These are phyloP conservation scores for Clonostachys chloroleuca DNA, from an alignment of 2,329 filamentous ascomycete species.

Conservation along the genomic window DNA sequence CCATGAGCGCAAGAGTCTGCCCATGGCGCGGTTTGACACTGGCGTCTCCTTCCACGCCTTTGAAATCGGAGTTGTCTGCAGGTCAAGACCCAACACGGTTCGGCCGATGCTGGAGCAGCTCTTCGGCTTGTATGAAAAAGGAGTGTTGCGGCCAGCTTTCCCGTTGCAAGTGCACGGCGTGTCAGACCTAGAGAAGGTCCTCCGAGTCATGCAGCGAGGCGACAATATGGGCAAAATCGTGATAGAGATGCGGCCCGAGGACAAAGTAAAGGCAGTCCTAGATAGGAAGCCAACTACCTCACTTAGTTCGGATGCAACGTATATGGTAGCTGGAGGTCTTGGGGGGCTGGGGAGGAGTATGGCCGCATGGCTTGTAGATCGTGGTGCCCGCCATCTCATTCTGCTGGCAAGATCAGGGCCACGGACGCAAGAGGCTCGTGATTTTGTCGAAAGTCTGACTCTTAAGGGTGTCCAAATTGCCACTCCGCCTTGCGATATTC, in stretches of 20 bases:
- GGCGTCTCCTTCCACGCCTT: slow-evolving; percentile 1
- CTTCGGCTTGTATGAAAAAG: slow-evolving; percentile 1
- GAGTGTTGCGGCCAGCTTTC: slow-evolving; percentile 2
- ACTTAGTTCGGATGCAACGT: slow-evolving; percentile 4
- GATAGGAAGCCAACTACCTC: too few relatives aligned
- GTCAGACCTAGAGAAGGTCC: slow-evolving; percentile 8
- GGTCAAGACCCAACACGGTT: not conserved
- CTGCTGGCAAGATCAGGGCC: slow-evolving; percentile 17
- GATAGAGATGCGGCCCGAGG: slow-evolving; percentile 10
- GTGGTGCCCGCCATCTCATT: slow-evolving; percentile 15
- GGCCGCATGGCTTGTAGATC: slow-evolving; percentile 5
- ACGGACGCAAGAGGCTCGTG: slow-evolving; percentile 6
- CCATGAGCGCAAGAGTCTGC: slow-evolving; percentile 18
- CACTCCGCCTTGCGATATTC: not conserved
- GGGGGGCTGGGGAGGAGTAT: slow-evolving; percentile 10
- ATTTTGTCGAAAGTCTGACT: slow-evolving; percentile 5
- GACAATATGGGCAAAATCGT: slow-evolving; percentile 11
- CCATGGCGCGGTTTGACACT: slow-evolving; percentile 18
- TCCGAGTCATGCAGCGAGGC: slow-evolving; percentile 9
- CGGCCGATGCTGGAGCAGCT: slow-evolving; percentile 1
- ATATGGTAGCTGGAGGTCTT: slow-evolving; percentile 11
- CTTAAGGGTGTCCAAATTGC: slow-evolving; percentile 1
- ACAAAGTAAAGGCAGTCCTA: slow-evolving; percentile 1
- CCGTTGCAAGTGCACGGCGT: slow-evolving; percentile 4
- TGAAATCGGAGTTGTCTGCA: slow-evolving; percentile 1